Conservation (phyloP, 306 rosid genomes). For the Luffa aegyptiaca region DNA sequence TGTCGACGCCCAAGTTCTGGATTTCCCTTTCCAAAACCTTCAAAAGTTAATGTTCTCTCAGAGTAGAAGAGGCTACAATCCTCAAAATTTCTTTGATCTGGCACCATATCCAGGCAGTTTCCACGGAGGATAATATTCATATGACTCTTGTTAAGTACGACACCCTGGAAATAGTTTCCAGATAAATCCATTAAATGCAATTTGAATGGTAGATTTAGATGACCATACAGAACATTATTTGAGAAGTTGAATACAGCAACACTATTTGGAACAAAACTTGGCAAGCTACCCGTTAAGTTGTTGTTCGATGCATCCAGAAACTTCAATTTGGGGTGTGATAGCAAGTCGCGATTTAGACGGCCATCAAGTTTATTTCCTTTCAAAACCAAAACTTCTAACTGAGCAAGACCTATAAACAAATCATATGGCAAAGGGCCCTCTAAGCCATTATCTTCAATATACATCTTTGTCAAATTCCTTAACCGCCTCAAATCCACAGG, state of each 20-base stretch:
- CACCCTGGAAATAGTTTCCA: constrained; percentile 66
- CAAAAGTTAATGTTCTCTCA: constrained; percentile 26
- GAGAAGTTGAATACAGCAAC: constrained; percentile 48
- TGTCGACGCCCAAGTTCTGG: constrained; percentile 11
- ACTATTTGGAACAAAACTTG: constrained; percentile 16
- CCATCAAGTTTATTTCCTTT: constrained; percentile 45
- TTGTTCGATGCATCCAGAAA: constrained; percentile 59
- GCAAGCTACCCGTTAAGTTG: constrained; percentile 48
- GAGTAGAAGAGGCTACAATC: constrained; percentile 55
- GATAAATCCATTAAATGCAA: constrained; percentile 51
- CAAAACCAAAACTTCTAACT: constrained; percentile 30
- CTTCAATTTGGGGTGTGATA: constrained; percentile 36
- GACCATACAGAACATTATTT: constrained; percentile 59
- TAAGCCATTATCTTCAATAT: constrained; percentile 23
- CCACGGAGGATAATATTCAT: constrained; percentile 27
- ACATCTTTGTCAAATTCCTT: constrained; percentile 24
- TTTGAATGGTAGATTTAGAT: constrained; percentile 22
- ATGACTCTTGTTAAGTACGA: constrained; percentile 16
- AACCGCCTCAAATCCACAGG: constrained; percentile 25
- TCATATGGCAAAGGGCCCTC: constrained; percentile 31
- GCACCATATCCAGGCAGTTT: constrained; percentile 47
- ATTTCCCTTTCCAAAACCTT: constrained; percentile 15
- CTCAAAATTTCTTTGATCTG: constrained; percentile 38
- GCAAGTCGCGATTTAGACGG: constrained; percentile 30
- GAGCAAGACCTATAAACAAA: constrained; percentile 28